phyloP scores from a whole-genome alignment of 768 basidiomycete genomes.

The Trametes coccinea region DNA sequence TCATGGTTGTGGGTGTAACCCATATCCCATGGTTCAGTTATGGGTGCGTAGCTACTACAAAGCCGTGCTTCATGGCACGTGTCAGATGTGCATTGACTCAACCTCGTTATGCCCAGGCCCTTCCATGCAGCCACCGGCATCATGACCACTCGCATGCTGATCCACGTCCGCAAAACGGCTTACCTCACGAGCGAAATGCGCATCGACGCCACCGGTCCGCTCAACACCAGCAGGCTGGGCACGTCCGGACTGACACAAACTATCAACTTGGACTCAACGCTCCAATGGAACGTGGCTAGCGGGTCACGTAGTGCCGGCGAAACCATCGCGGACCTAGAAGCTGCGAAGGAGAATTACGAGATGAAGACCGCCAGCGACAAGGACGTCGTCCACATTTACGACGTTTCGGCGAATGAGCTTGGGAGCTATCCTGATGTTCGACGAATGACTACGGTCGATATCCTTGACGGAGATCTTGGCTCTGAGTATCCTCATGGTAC shows the following conservation, averaged over 20 bases:
- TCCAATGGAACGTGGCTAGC: not conserved
- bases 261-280: not conserved
- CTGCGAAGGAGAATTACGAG: not conserved
- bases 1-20: slow-evolving; percentile 49
- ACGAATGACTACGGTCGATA: too few species aligned
- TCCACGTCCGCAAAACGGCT: slow-evolving; percentile 45
- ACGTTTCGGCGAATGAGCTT: too few species aligned
- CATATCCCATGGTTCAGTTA: slow-evolving; percentile 54
- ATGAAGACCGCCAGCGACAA: not conserved
- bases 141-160: slow-evolving; percentile 46
- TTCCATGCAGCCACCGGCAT: slow-evolving; percentile 52
- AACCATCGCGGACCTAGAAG: not conserved
- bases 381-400: too few species aligned
- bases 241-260: not conserved
- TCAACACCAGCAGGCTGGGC: not conserved
- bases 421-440: too few species aligned
- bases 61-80: slow-evolving; percentile 1
- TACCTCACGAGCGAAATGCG: not conserved
- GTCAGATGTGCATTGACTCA: too few species aligned
- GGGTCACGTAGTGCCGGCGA: not conserved
- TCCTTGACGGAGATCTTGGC: too few species aligned
- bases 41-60: slow-evolving; percentile 27
- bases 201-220: not conserved
- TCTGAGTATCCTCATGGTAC: too few species aligned
- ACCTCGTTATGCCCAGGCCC: slow-evolving; percentile 26